Percentiles rank a stretch among this genome's conserved stretches.
These are phyloP conservation scores for Alternaria longipes DNA, from an alignment of 2,329 filamentous ascomycete species.

Conservation along the genomic window DNA sequence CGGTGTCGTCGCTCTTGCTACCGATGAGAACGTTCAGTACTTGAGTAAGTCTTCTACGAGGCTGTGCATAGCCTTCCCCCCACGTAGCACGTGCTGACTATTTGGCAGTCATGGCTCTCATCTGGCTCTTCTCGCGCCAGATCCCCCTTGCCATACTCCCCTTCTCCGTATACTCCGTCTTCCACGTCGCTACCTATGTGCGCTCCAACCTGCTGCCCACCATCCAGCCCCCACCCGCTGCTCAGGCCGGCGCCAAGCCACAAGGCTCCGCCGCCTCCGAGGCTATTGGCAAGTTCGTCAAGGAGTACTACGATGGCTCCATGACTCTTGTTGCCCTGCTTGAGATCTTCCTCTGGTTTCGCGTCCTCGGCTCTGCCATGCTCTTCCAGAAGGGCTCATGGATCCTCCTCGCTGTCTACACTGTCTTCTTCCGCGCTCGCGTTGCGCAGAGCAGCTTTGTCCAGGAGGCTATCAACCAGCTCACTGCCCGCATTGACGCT, in stretches of 20 bases:
- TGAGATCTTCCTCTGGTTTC: slow-evolving; percentile 87
- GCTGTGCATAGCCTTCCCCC: not conserved
- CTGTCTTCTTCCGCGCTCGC: slow-evolving; percentile 88
- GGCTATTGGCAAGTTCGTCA: slow-evolving; percentile 90
- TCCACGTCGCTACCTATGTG: slow-evolving; percentile 97
- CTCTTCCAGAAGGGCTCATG: slow-evolving; percentile 91
- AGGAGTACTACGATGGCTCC: slow-evolving; percentile 95
- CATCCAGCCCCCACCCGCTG: slow-evolving; percentile 71
- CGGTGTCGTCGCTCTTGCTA: slow-evolving; percentile 72
- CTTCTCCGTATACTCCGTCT: slow-evolving; percentile 96
- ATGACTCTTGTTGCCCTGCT: slow-evolving; percentile 92
- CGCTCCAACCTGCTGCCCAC: slow-evolving; percentile 93
- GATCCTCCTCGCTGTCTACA: slow-evolving; percentile 87
- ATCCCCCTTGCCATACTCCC: slow-evolving; percentile 90
- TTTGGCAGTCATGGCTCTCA: slow-evolving; percentile 80
- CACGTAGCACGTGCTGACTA: slow-evolving; percentile 29
- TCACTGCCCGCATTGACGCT: slow-evolving; percentile 80
- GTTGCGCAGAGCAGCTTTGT: slow-evolving; percentile 92
- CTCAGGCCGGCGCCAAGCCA: slow-evolving; percentile 62
- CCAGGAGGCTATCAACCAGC: slow-evolving; percentile 78
- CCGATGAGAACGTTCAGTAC: slow-evolving; percentile 98
- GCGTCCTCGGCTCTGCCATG: slow-evolving; percentile 80
- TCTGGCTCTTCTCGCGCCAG: slow-evolving; percentile 94
- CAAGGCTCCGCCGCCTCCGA: slow-evolving; percentile 75
- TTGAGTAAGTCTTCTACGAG: slow-evolving; percentile 70